A percentile compares a stretch with the other conserved stretches of the same genome.
phyloP scores from a whole-genome alignment of 108 stramenopile genomes.

The Cyclotella distinguenda region DNA sequence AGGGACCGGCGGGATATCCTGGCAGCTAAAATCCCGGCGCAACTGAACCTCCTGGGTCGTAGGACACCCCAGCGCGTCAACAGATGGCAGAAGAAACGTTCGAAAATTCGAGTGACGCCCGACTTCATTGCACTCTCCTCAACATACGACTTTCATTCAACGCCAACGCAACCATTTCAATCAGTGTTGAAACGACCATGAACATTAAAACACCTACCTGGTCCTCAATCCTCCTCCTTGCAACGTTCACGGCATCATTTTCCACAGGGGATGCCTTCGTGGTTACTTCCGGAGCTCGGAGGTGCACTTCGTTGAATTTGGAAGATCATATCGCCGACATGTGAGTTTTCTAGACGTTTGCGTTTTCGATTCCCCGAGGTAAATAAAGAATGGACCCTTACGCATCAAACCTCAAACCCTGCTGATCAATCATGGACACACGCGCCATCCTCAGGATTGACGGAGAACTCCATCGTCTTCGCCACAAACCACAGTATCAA shows the following conservation, averaged over 20 bases:
- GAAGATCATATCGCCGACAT: conserved; percentile 38
- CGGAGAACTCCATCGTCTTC: conserved; percentile 49
- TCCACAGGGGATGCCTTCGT: conserved; percentile 1
- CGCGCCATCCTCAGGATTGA: conserved; percentile 27
- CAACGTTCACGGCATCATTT: background rate
- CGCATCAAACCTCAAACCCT: background rate
- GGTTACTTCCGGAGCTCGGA: background rate
- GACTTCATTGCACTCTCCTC: too few relatives aligned
- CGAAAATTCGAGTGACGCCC: too few relatives aligned
- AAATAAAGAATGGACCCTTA: background rate
- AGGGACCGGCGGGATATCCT: too few relatives aligned
- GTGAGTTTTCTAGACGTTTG: background rate
- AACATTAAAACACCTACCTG: too few relatives aligned
- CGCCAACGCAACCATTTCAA: too few relatives aligned
- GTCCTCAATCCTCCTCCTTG: background rate
- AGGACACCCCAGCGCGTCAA: too few relatives aligned
- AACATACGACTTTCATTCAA: too few relatives aligned
- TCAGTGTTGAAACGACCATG: too few relatives aligned
- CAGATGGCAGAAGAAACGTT: too few relatives aligned
- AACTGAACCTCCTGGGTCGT: too few relatives aligned
- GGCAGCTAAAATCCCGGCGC: too few relatives aligned
- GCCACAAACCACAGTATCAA: conserved; percentile 50
- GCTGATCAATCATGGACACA: background rate
- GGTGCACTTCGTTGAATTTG: conserved; percentile 4
- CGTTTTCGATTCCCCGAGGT: background rate